Base-by-base conservation (phyloP, 306 rosid genomes). In the Carpinus viminea region DNA sequence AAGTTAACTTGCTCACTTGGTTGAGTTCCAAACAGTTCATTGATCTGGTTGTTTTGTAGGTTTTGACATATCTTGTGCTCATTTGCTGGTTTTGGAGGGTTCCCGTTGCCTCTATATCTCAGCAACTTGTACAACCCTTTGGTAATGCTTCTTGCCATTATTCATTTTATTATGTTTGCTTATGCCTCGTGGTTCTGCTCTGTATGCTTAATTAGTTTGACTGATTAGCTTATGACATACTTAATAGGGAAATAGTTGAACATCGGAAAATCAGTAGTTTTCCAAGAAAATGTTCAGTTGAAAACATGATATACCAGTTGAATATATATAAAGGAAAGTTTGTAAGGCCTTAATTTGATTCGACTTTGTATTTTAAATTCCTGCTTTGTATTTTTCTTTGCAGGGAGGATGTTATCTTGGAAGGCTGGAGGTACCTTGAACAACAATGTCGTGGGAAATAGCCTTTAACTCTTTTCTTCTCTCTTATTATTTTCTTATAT, bases 61-160 rank as follows among this genome's bases (percentile, higher is more conserved):
- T 90, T 84, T 56, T 88, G 38, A 79, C 85, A 43, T 89, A 89
- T 88, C 13, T 80, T 55, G 71, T 77, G 75, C 85, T 93, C 74
- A 72, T 93, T 73, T 75, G 76, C 85, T 95, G 97, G 93, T 91
- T 85, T 90, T 95, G 98, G 99, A 86, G 90, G 9, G 83, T 78
- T 84, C 97, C 97, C 64, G 96, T 95, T 81, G 92, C 97, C 74
- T 77, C 84, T 71, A 76, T 95, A 81, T 87, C 93, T 12, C 88
- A 89, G 82, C 93, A 90, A 78, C 97, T 95, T 47, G 93, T 92
- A 71, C 93, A 88, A 79, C 98, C 98, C 53, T 95, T 95, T 74
- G 98, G 98, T 92, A 94, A 78, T 79, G 52, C 79, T 82, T 72
- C 69, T 80, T 71, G 68, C 78, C 71, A 74, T 28, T 52, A 38